These are phyloP conservation scores for Phalaenopsis equestris DNA, from an alignment of 106 monocot species.

Conservation along the genomic window DNA sequence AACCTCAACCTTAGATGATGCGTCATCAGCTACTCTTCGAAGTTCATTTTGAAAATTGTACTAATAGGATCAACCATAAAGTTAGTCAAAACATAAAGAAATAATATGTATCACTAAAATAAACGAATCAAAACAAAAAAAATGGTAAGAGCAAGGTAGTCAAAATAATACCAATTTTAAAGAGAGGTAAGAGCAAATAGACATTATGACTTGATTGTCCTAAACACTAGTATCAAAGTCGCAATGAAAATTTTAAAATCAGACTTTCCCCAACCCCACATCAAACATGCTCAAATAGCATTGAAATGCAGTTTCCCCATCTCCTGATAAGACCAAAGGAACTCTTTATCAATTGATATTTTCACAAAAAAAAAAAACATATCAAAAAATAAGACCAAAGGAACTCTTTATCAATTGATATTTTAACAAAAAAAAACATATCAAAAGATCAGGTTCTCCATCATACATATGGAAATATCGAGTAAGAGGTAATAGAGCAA, in stretches of 20 bases:
- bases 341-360: background rate
- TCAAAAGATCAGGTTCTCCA: background rate
- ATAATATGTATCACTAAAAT: background rate
- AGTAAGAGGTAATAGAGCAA: background rate
- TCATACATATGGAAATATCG: background rate
- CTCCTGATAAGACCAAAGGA: background rate
- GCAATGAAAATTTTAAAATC: background rate
- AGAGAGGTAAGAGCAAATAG: background rate
- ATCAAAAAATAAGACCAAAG: background rate
- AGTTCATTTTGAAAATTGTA: constrained; percentile 68
- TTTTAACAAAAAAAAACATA: background rate
- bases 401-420: background rate
- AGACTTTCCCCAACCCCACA: background rate
- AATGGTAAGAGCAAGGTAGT: background rate
- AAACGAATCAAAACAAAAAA: background rate
- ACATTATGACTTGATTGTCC: background rate
- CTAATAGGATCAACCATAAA: constrained; percentile 26
- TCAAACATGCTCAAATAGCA: background rate
- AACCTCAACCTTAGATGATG: constrained; percentile 61
- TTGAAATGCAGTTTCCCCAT: background rate
- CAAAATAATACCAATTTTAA: background rate
- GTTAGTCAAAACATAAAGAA: background rate
- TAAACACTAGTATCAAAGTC: background rate
- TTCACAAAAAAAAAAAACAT: background rate
- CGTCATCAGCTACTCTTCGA: constrained; percentile 50